These are phyloP conservation scores for Paxillus ammoniavirescens DNA, from an alignment of 768 basidiomycete genomes.

Conservation along the genomic window DNA sequence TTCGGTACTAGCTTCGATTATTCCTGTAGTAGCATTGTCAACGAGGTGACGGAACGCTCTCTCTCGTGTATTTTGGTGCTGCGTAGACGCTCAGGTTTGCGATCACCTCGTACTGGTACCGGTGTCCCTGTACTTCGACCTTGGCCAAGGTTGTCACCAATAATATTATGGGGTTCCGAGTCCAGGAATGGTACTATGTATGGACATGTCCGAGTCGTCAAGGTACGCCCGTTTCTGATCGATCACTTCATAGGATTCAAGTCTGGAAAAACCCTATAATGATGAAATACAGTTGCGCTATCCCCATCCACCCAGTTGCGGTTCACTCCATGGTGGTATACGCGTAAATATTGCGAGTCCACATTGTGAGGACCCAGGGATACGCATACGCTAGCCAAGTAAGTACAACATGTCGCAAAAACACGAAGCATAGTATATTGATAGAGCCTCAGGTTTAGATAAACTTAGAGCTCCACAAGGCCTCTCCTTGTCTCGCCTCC, in stretches of 20 bases:
- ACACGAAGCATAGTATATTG: no score
- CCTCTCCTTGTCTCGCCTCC: constrained; percentile 50
- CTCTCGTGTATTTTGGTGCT: neutral
- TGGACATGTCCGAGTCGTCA: neutral
- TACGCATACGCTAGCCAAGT: no score
- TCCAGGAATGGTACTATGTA: no score
- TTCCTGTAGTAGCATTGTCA: neutral
- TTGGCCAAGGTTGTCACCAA: neutral
- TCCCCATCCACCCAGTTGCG: neutral
- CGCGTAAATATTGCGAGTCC: no score
- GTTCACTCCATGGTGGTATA: no score
- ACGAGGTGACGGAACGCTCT: no score
- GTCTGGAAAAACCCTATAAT: neutral
- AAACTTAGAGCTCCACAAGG: constrained; percentile 53
- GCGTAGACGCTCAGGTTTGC: no score
- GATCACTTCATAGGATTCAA: neutral
- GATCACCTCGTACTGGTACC: neutral
- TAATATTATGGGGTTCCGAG: neutral
- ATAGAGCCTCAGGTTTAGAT: constrained; percentile 28
- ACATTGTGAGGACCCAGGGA: no score
- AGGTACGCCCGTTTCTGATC: neutral
- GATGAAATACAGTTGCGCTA: neutral
- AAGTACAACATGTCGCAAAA: neutral
- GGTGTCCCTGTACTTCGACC: no score
- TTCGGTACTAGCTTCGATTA: neutral